Evolutionary conservation across 2,329 filamentous ascomycete species (phyloP), one percentile per base, ranked within the genome.

Genomic region (Hortaea werneckii): DNA sequence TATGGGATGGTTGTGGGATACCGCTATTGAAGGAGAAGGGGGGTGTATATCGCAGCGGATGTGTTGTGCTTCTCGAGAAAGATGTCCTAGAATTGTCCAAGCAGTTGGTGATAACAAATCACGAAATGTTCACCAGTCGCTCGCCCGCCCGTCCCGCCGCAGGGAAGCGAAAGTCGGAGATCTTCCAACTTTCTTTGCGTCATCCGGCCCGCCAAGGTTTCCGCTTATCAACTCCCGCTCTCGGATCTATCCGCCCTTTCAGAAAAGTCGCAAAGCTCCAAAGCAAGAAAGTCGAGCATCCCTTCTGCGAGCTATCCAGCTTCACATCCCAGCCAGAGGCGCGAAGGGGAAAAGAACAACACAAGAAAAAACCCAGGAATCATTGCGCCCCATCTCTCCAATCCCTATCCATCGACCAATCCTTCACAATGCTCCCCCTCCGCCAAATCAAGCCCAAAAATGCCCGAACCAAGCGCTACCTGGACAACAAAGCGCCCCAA

Each of bases 401-500:
- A 4, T 20, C 20, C 20, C 4, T 2, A 20, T 4, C 2, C 20
- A 20, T 20, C 20, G 20, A 20, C 20, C 20, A 20, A 20, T 20
- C 20, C 20, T 20, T 20, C 40, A 30, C 29, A 9, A 58, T 59
- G 55, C 53, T 62, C 11, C 58, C 59, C 1, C 53, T 95, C 88
- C 77, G 83, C 87, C 59, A 63, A 46, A 58, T 65, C 50, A 64
- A 66, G 48, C 64, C 83, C 48, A 81, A 82, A 59, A 86, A 82
- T 69, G 88, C 90, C 58, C 88, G 92, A 74, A 92, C 88, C 48
- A 95, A 95, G 76, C 84, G 92, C 58, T 89, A 87, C 54, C 82
- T 96, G 63, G 92, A 94, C 66, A 90, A 94, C 70, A 85, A 86
- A 61, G 89, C 87, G 61, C 87, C 92, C 47, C 94, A 95, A 67